Conservation (phyloP, 257 asterid genomes). For the Perilla frutescens region DNA sequence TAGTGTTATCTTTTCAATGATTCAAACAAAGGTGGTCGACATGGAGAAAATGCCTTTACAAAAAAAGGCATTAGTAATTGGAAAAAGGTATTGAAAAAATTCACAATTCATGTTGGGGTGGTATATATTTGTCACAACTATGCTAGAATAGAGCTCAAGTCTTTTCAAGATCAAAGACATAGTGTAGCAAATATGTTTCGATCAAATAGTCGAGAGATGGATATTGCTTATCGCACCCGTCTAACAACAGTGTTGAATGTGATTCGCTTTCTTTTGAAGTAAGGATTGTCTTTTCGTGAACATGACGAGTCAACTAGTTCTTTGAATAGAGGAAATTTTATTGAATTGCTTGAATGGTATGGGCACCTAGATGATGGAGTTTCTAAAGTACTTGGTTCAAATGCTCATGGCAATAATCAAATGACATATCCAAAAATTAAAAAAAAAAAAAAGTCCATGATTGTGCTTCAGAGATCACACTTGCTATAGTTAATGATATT, state of each 20-base stretch:
- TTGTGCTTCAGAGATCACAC: constrained; percentile 6
- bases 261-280: too few species aligned
- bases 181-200: too few species aligned
- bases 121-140: too few species aligned
- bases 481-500: not conserved
- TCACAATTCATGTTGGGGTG: too few species aligned
- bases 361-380: not conserved
- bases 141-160: too few species aligned
- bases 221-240: too few species aligned
- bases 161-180: too few species aligned
- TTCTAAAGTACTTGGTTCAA: not conserved
- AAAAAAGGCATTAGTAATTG: not conserved
- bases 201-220: too few species aligned
- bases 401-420: not conserved
- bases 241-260: too few species aligned
- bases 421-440: not conserved
- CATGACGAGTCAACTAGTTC: too few species aligned
- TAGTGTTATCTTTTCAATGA: constrained; percentile 10
- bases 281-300: too few species aligned
- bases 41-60: constrained; percentile 3
- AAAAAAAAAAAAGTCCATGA: not conserved
- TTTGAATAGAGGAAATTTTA: not conserved
- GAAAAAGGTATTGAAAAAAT: not conserved
- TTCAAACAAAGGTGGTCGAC: not conserved
- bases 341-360: not conserved